Conservation (phyloP, 352 stramenopile species). For the Globisporangium middletonii region DNA sequence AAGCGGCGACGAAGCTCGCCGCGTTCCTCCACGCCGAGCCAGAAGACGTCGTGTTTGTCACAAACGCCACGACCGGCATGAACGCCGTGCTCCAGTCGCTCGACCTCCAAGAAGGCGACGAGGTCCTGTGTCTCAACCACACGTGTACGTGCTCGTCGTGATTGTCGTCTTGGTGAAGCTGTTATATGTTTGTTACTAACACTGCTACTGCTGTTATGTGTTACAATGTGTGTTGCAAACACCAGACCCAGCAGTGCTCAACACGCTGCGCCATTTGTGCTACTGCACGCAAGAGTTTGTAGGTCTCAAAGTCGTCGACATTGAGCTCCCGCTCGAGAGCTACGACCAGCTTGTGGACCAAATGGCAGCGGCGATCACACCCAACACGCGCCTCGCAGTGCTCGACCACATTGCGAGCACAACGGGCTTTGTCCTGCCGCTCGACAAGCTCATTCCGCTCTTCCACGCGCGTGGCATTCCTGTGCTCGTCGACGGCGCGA, state of each 20-base stretch:
- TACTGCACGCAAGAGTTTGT: conserved; percentile 86
- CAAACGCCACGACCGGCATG: conserved; percentile 79
- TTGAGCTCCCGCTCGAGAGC: conserved; percentile 60
- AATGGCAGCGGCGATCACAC: conserved; percentile 65
- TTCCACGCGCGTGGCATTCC: conserved; percentile 75
- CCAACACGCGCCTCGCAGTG: conserved; percentile 79
- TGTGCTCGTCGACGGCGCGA: conserved; percentile 76
- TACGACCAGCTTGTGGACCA: conserved; percentile 69
- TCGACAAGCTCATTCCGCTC: conserved; percentile 79
- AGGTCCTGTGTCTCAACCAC: conserved; percentile 84
- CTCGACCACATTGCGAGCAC: conserved; percentile 81
- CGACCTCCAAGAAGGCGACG: conserved; percentile 81
- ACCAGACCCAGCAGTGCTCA: conserved; percentile 72
- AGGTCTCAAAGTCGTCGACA: conserved; percentile 83
- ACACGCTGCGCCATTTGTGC: conserved; percentile 79
- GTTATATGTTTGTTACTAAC: too few relatives aligned
- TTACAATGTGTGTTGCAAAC: background rate
- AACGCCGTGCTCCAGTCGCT: conserved; percentile 81
- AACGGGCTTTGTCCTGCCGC: conserved; percentile 66
- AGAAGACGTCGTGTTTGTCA: conserved; percentile 83
- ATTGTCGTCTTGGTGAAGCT: background rate
- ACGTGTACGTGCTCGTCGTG: conserved; percentile 48
- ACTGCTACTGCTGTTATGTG: background rate
- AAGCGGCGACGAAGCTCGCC: conserved; percentile 56
- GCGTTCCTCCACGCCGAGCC: conserved; percentile 63